These are phyloP conservation scores for Aristolochia contorta DNA, from an alignment of 164 flowering plant genomes.

Conservation along the genomic window DNA sequence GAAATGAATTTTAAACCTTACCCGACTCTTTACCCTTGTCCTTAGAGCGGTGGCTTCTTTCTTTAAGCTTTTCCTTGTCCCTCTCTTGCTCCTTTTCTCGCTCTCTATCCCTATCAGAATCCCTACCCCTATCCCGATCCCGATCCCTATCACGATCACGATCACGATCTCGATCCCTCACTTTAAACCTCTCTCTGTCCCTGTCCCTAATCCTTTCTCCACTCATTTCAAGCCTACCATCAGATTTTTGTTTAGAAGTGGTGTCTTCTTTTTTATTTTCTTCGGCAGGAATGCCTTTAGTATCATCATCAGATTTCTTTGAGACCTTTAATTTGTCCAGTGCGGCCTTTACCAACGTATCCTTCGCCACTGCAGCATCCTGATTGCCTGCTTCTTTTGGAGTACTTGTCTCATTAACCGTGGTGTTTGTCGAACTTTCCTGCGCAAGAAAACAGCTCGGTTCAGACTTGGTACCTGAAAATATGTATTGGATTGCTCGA, in stretches of 20 bases:
- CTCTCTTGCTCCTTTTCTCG: slow-evolving; percentile 26
- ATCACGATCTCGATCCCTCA: slow-evolving; percentile 27
- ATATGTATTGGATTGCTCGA: no score
- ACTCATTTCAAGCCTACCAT: slow-evolving; percentile 33
- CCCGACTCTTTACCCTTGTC: slow-evolving; percentile 59
- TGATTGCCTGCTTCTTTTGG: slow-evolving; percentile 21
- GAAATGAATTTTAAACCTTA: slow-evolving; percentile 3
- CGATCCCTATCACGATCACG: no score
- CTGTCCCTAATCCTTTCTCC: slow-evolving; percentile 50
- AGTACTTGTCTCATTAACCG: slow-evolving; percentile 20
- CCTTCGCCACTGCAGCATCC: slow-evolving; percentile 47
- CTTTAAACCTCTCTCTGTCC: slow-evolving; percentile 47
- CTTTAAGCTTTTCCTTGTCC: slow-evolving; percentile 53
- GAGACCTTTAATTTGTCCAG: slow-evolving; percentile 51
- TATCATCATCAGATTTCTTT: slow-evolving; percentile 61
- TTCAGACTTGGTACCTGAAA: not conserved
- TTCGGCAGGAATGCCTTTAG: slow-evolving; percentile 29
- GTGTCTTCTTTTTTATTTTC: slow-evolving; percentile 43
- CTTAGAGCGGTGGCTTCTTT: slow-evolving; percentile 57
- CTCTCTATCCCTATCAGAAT: slow-evolving; percentile 51
- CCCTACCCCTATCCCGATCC: slow-evolving; percentile 69
- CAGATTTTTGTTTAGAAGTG: slow-evolving; percentile 31
- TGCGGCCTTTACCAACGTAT: slow-evolving; percentile 23
- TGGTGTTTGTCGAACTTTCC: slow-evolving; percentile 34
- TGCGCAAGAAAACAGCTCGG: slow-evolving; percentile 11